Conservation (phyloP, 768 basidiomycete genomes). For the Pleurotus citrinopileatus region DNA sequence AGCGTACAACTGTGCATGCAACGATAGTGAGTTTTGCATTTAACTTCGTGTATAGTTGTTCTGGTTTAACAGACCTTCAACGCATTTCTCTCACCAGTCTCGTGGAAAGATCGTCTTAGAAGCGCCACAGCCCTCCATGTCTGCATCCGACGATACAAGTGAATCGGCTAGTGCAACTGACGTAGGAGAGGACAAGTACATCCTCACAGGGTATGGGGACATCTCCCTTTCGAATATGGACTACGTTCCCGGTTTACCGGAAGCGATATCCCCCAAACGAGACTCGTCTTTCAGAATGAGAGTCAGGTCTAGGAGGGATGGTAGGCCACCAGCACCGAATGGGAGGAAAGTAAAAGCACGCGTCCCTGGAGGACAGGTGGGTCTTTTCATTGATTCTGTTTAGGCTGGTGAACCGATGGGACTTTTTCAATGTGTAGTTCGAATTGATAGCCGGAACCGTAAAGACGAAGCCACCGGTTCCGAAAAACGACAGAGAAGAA, state of each 20-base stretch:
- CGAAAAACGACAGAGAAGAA: neutral
- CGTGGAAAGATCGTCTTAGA: neutral
- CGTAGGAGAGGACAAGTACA: constrained; percentile 39
- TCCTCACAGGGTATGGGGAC: constrained; percentile 42
- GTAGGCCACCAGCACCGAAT: neutral
- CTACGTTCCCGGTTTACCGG: constrained; percentile 29
- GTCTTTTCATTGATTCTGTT: neutral
- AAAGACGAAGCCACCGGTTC: neutral
- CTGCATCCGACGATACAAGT: neutral
- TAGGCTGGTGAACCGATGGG: neutral
- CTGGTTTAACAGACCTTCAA: too few relatives aligned
- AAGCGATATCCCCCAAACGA: constrained; percentile 18
- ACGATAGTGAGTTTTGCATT: too few relatives aligned
- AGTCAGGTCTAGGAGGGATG: constrained; percentile 1
- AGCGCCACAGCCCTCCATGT: neutral
- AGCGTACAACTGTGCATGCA: too few relatives aligned
- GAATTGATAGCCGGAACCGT: neutral
- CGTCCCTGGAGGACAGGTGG: neutral
- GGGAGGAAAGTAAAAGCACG: neutral
- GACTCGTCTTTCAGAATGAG: constrained; percentile 6
- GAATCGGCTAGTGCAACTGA: neutral
- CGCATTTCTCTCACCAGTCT: too few relatives aligned
- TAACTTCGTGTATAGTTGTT: too few relatives aligned
- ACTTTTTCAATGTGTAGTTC: neutral
- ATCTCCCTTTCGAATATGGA: constrained; percentile 37